A percentile compares a stretch with the other conserved stretches of the same genome.
Evolutionary conservation across 2,329 filamentous ascomycete genomes (phyloP).

Genomic region (Fusarium proliferatum): DNA sequence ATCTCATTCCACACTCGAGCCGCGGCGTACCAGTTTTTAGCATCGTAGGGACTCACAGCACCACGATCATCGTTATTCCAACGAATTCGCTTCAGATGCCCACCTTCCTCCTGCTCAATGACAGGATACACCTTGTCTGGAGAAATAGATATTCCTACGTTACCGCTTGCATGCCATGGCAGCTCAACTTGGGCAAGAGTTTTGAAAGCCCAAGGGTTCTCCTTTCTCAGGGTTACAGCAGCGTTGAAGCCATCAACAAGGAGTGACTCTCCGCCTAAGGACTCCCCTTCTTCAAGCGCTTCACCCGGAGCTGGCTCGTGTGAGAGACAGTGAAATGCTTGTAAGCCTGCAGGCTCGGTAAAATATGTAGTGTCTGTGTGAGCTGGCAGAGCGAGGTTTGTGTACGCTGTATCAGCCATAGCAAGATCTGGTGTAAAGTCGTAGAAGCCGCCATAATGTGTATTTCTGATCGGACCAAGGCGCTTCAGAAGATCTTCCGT

Average conservation of each 20-base stretch:
- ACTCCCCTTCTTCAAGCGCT: constrained; percentile 45
- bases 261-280: constrained; percentile 77
- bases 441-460: constrained; percentile 84
- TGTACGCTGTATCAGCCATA: constrained; percentile 92
- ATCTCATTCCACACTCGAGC: constrained; percentile 80
- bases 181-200: constrained; percentile 68
- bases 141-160: constrained; percentile 82
- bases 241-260: constrained; percentile 89
- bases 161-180: constrained; percentile 89
- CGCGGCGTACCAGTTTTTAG: constrained; percentile 80
- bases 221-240: constrained; percentile 67
- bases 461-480: constrained; percentile 87
- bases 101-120: constrained; percentile 65
- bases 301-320: constrained; percentile 61
- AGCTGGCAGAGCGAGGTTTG: constrained; percentile 80
- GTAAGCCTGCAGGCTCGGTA: constrained; percentile 88
- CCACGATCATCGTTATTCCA: constrained; percentile 96
- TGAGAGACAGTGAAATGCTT: constrained; percentile 91
- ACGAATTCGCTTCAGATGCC: constrained; percentile 69
- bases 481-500: constrained; percentile 64
- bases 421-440: constrained; percentile 92
- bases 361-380: constrained; percentile 99
- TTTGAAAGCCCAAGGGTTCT: constrained; percentile 67
- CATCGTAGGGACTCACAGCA: constrained; percentile 56
- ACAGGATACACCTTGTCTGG: constrained; percentile 79